phyloP scores from a whole-genome alignment of 2,329 filamentous ascomycete genomes.

The Exophiala phaeomuriformis region DNA sequence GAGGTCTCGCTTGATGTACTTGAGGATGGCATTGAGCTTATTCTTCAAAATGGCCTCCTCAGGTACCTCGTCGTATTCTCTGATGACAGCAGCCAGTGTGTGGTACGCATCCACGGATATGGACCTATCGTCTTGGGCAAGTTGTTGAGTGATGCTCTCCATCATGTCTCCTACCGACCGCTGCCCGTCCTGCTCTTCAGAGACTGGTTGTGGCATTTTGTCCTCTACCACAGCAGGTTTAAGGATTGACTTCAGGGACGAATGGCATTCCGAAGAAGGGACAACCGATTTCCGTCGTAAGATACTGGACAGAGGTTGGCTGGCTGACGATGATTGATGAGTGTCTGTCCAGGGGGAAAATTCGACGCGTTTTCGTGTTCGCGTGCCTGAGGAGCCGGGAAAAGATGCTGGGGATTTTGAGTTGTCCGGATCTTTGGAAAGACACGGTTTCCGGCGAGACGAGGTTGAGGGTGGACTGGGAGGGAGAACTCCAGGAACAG shows the following conservation, averaged over 20 bases:
- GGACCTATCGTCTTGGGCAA: slow-evolving; percentile 65
- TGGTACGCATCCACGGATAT: slow-evolving; percentile 79
- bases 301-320: slow-evolving; percentile 34
- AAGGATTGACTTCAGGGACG: slow-evolving; percentile 66
- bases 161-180: slow-evolving; percentile 42
- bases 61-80: slow-evolving; percentile 74
- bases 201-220: slow-evolving; percentile 14
- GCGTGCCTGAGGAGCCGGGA: slow-evolving; percentile 12
- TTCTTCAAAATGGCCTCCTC: slow-evolving; percentile 63
- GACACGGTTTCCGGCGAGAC: slow-evolving; percentile 11
- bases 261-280: slow-evolving; percentile 45
- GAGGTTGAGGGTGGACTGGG: slow-evolving; percentile 26
- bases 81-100: slow-evolving; percentile 66
- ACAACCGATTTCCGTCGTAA: slow-evolving; percentile 36
- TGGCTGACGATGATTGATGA: slow-evolving; percentile 28
- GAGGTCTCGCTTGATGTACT: slow-evolving; percentile 79
- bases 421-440: slow-evolving; percentile 1
- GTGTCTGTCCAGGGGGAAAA: slow-evolving; percentile 52
- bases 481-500: slow-evolving; percentile 25
- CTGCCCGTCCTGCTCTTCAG: slow-evolving; percentile 2
- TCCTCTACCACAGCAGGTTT: slow-evolving; percentile 52
- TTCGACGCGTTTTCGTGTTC: slow-evolving; percentile 50
- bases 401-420: slow-evolving; percentile 16
- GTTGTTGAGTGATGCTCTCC: slow-evolving; percentile 72
- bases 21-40: slow-evolving; percentile 69